A percentile compares a stretch with the other conserved stretches of the same genome.
These are phyloP conservation scores for Penicillium pulvis DNA, from an alignment of 495 filamentous ascomycete species.

Conservation along the genomic window DNA sequence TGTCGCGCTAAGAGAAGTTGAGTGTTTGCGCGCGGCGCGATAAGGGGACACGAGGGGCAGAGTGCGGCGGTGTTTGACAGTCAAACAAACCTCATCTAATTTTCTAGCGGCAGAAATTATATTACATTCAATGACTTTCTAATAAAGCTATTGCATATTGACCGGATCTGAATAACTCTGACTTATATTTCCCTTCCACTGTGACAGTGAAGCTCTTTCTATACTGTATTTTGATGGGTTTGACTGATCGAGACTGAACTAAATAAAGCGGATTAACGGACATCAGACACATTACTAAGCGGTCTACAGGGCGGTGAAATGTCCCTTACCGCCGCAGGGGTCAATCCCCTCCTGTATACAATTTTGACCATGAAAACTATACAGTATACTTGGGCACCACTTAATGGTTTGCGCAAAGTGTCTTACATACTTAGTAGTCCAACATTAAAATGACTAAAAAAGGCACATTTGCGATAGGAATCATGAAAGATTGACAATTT, in stretches of 20 bases:
- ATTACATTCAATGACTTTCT: background rate
- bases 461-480: too few relatives aligned
- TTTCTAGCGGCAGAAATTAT: background rate
- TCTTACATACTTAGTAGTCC: too few relatives aligned
- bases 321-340: background rate
- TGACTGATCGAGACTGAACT: background rate
- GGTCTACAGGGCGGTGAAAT: background rate
- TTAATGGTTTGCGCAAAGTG: too few relatives aligned
- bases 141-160: background rate
- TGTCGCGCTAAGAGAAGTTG: slow-evolving; percentile 10
- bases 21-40: slow-evolving; percentile 24
- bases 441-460: too few relatives aligned
- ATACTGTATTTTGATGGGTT: background rate
- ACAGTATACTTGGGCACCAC: too few relatives aligned
- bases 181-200: background rate
- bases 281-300: background rate
- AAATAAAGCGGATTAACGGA: background rate
- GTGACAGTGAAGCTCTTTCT: background rate
- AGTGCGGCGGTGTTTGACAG: slow-evolving; percentile 17
- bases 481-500: too few relatives aligned
- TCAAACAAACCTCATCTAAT: background rate
- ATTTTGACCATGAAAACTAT: too few relatives aligned
- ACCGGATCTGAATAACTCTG: background rate
- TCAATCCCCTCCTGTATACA: background rate
- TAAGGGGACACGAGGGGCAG: slow-evolving; percentile 30